Base-by-base conservation (phyloP, 2,329 filamentous ascomycete genomes). In the Sarocladium strictum region DNA sequence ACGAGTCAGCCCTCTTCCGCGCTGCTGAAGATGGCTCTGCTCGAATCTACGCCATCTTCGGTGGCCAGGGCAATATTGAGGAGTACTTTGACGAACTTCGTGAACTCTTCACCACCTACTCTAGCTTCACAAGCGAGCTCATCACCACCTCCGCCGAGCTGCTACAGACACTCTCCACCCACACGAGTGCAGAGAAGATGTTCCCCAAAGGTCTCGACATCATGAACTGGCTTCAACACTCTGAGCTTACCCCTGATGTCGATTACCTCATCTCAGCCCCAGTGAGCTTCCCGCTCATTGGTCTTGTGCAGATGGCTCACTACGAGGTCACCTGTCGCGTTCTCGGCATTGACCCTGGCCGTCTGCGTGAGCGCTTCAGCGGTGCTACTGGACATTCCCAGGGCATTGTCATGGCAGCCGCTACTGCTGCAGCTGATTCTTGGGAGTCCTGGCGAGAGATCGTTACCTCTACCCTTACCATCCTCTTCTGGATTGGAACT, bases 51-150 rank as follows among this genome's bases (percentile, higher is more conserved):
- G 92, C 86, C 60, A 91, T 99, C 58, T 96, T 97, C 62, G 94
- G 94, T 57, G 94, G 94, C 6, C 94, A 99, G 71, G 94, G 94
- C 63, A 99, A 99, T 72, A 97, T 99, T 60, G 93, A 99, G 73
- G 95, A 99, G 74, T 99, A 99, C 74, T 99, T 99, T 65, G 93
- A 99, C 62, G 94, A 99, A 76, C 82, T 99, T 58, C 86, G 94
- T 55, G 88, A 96, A 69, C 83, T 97, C 56, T 93, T 93, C 76
- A 85, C 79, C 64, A 96, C 92, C 57, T 99, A 99, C 73, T 87
- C 89, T 12, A 88, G 88, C 26, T 95, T 99, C 62, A 84, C 97
- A 4, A 87, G 90, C 62, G 90, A 95, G 60, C 84, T 97, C 60
- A 81, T 99, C 65, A 80, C 81, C 26, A 81, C 85, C 23, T 86